Evolutionary conservation across 768 basidiomycete species (phyloP), one percentile per base, ranked within the genome.

Genomic region (Coprinellus aureogranulatus): DNA sequence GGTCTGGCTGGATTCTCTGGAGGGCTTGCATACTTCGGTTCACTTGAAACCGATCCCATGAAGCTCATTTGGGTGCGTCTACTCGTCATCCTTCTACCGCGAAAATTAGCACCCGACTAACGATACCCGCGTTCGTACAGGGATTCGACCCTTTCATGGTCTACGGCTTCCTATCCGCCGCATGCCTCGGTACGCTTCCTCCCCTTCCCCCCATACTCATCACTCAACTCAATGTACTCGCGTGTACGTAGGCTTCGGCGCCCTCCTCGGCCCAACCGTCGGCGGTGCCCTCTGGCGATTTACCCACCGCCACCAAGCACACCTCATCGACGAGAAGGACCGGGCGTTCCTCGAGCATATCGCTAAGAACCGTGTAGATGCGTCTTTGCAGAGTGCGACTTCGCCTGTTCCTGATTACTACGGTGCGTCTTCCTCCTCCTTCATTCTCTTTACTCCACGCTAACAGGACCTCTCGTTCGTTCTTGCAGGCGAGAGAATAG

Each of bases 361-460:
- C 62, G 87, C 90, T 30, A 89, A 83, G 67, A 91, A 92, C 70
- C 81, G 92, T 25, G 92, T 92, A 28, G 90, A 92, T 65, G 88
- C 90, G 1, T 80, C 78, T 9, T 78, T 86, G 9, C 92, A 92
- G 69, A 92, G 87, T 64, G 83, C 90, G 2, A 90, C 88, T 2
- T 88, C 88, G 62, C 92, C 92, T 28, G 87, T 93, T 2, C 92
- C 92, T 4, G 92, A 94, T 68, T 94, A 88, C 65, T 90, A 94
- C 68, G 92, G 92, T 91, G 63, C 49, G 74, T 58, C 18, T 30
- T n/a, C n/a, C n/a, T n/a, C n/a, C n/a, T n/a, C n/a, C n/a, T n/a
- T n/a, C n/a, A n/a, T n/a, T n/a, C n/a, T n/a, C n/a, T n/a, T n/a
- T n/a, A n/a, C n/a, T n/a, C n/a, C n/a, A n/a, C n/a, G n/a, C n/a